Evolutionary conservation across 2,329 filamentous ascomycete genomes (phyloP), one percentile per base, ranked within the genome.

Genomic region (Botrytis medusae): DNA sequence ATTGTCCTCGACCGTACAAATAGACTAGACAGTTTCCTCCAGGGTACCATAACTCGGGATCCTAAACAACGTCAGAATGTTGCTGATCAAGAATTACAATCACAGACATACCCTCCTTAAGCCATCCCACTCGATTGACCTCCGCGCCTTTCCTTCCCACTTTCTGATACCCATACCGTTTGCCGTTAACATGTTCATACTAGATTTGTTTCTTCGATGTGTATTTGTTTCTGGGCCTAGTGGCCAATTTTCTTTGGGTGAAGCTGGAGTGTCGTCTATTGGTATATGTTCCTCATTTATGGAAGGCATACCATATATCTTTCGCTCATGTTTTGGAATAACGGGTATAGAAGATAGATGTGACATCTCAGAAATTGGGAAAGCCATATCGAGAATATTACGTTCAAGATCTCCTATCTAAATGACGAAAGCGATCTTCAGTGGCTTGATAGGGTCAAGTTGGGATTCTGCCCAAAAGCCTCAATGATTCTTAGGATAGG

Each of bases 11-110:
- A n/a, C 83, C 87, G 78, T 93, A 90, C 0, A 95, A 84, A 81
- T 94, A 86, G 1, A 95, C 86, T 25, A 89, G 84, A 77, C 92
- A 94, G 79, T 94, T 89, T 22, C 90, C 92, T 75, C 90, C 83
- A 18, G 86, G 84, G 74, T 86, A 85, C 90, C 90, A 95, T 4
- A 95, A 84, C 76, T 94, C 92, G 3, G 87, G 84, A 77, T 95
- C 92, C 92, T 94, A 74, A 29, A 62, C 18, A n/a, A 61, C 70
- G 76, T 74, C 46, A 72, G 63, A 34, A 29, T 60, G 51, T 63
- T 62, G 40, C 37, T 61, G 20, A 44, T 34, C 40, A 51, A 14
- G 40, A 44, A 22, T n/a, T 64, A 59, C 71, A 32, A 25, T 59
- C 48, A 20, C 25, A n/a, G 10, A 78, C 82, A 77, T 80, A 86